Conservation (phyloP, 306 rosid species). For the Adenanthera pavonina region DNA sequence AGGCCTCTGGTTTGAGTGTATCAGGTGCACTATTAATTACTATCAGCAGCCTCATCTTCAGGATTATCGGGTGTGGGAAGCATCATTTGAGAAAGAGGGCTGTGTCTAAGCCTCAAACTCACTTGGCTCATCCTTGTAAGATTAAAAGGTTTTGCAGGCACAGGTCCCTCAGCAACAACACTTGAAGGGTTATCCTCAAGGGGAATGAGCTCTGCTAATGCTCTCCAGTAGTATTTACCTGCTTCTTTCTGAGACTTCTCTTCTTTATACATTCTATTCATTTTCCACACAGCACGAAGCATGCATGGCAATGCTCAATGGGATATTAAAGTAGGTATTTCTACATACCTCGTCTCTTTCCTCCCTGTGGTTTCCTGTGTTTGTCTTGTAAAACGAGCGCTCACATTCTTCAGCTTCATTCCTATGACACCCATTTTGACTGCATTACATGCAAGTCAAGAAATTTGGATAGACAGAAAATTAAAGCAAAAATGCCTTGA, state of each 20-base stretch:
- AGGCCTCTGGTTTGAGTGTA: conserved; percentile 42
- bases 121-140: conserved; percentile 83
- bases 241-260: conserved; percentile 94
- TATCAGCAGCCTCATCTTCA: conserved; percentile 33
- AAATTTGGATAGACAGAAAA: too few species aligned
- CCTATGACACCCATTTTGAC: conserved; percentile 70
- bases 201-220: conserved; percentile 83
- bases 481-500: too few species aligned
- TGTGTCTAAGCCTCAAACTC: conserved; percentile 74
- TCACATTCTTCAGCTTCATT: conserved; percentile 84
- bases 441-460: conserved; percentile 36
- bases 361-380: conserved; percentile 47
- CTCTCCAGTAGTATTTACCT: conserved; percentile 83
- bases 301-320: background rate
- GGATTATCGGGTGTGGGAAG: conserved; percentile 70
- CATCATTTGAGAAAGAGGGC: conserved; percentile 81
- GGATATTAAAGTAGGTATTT: background rate
- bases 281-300: too few species aligned
- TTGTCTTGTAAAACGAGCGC: too few species aligned
- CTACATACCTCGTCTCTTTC: conserved; percentile 88
- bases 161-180: conserved; percentile 41
- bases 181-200: conserved; percentile 72
- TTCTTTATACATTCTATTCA: conserved; percentile 48
- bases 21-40: conserved; percentile 39
- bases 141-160: conserved; percentile 89